Evolutionary conservation across 805 yeast species (phyloP).

Genomic region (Ogataea methanolica): DNA sequence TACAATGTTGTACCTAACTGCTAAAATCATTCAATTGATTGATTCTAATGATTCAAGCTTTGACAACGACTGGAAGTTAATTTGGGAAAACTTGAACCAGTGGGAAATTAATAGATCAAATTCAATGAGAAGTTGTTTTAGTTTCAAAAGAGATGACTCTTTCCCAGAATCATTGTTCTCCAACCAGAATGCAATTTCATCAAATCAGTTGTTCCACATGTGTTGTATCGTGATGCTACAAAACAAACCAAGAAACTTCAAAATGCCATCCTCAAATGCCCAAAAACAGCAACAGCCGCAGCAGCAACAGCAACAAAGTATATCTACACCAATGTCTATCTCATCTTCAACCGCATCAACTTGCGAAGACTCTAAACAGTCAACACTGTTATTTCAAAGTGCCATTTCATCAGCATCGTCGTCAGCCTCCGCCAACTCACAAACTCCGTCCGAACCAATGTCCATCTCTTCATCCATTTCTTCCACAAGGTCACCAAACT

Average conservation of each 20-base stretch:
- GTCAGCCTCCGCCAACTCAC: not conserved
- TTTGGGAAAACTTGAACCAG: constrained; percentile 36
- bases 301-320: not conserved
- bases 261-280: constrained; percentile 3
- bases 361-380: too few species aligned
- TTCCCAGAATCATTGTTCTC: constrained; percentile 34
- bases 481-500: constrained; percentile 7
- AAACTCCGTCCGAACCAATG: not conserved
- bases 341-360: not conserved
- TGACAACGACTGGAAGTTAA: constrained; percentile 33
- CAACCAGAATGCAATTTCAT: constrained; percentile 34
- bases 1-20: constrained; percentile 16
- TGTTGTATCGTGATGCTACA: constrained; percentile 34
- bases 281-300: not conserved
- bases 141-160: constrained; percentile 24
- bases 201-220: constrained; percentile 37
- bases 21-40: constrained; percentile 34
- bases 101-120: constrained; percentile 36
- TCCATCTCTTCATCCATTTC: constrained; percentile 1
- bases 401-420: constrained; percentile 4
- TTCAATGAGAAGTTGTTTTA: constrained; percentile 32
- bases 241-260: constrained; percentile 34
- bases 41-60: constrained; percentile 24
- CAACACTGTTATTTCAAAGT: constrained; percentile 10
- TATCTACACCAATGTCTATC: not conserved